phyloP scores from a whole-genome alignment of 352 stramenopile genomes.

The Pythium chondricola region DNA sequence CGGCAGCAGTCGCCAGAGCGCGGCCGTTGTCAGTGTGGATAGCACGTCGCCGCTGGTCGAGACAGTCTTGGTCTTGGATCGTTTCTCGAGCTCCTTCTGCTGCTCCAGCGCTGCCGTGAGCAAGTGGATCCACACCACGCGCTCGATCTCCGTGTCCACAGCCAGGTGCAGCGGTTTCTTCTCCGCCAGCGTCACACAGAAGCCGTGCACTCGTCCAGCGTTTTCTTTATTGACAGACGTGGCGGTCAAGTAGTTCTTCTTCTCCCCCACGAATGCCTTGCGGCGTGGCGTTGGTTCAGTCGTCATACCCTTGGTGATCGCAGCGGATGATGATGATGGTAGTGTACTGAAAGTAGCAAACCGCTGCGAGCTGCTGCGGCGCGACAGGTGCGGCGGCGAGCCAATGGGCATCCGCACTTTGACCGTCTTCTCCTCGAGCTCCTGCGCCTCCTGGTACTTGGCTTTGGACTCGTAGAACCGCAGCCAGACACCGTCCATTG shows the following conservation, averaged over 20 bases:
- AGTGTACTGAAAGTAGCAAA: slow-evolving; percentile 5
- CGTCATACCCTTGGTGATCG: not conserved
- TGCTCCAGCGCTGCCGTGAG: slow-evolving; percentile 59
- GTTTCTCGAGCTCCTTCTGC: slow-evolving; percentile 32
- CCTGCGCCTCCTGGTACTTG: slow-evolving; percentile 39
- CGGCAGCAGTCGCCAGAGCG: slow-evolving; percentile 27
- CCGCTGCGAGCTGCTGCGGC: slow-evolving; percentile 20
- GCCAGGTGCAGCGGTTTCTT: slow-evolving; percentile 57
- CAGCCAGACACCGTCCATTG: slow-evolving; percentile 53
- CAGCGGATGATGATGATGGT: not conserved
- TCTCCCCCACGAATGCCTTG: slow-evolving; percentile 16
- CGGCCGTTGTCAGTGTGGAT: slow-evolving; percentile 6
- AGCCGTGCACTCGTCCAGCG: slow-evolving; percentile 47
- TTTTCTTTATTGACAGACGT: slow-evolving; percentile 54
- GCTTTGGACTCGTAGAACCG: slow-evolving; percentile 64
- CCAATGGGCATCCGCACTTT: slow-evolving; percentile 18
- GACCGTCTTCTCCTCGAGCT: slow-evolving; percentile 27
- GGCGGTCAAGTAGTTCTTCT: slow-evolving; percentile 50
- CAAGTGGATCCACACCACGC: slow-evolving; percentile 70
- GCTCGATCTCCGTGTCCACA: slow-evolving; percentile 63
- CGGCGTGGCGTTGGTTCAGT: not conserved
- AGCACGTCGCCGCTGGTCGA: not conserved
- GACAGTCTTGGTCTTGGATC: slow-evolving; percentile 10
- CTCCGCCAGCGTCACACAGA: slow-evolving; percentile 35
- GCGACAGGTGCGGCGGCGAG: slow-evolving; percentile 20